Evolutionary conservation across 2,329 filamentous ascomycete species (phyloP), one percentile per base, ranked within the genome.

Genomic region (Mycocentrospora acerina): DNA sequence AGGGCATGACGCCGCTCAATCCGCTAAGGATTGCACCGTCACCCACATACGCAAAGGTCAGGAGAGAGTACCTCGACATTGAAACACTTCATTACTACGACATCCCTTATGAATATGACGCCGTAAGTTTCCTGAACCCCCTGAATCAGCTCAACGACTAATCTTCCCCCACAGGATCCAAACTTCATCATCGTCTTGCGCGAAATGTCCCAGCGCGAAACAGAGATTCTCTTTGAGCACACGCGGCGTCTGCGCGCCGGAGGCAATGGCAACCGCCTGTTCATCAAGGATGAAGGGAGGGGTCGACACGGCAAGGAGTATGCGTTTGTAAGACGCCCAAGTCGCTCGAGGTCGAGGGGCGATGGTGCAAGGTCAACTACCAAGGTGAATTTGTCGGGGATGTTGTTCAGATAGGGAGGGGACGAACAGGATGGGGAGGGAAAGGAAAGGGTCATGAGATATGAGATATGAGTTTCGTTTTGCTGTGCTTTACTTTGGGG

Each of bases 161-260:
- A n/a, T n/a, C n/a, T n/a, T n/a, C n/a, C n/a, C n/a, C n/a, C n/a
- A 18, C 32, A 58, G 53, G 69, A 76, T 50, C 60, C 64, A 8
- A 66, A 73, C 37, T 76, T 70, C 60, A 70, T 75, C 56, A 72
- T 76, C 53, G 71, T 76, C 41, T 62, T 74, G 9, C 69, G 70
- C 35, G 73, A 76, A 44, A 72, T 76, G 67, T 68, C 70, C 47
- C 66, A 68, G 32, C 60, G 64, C 38, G 72, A 75, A 35, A 76
- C 72, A 4, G 71, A 76, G 28, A 62, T 75, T 17, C 57, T 76
- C 19, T 76, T 76, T 48, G 73, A 76, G 50, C 73, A 76, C 45
- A 76, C 73, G 11, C 65, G 66, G 11, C 68, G 71, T 16, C 61
- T 75, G 14, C 69, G 72, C 34, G 53, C 55, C 7, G 39, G 39